Conservation (phyloP, 331 rosid species). For the Cydonia oblonga region DNA sequence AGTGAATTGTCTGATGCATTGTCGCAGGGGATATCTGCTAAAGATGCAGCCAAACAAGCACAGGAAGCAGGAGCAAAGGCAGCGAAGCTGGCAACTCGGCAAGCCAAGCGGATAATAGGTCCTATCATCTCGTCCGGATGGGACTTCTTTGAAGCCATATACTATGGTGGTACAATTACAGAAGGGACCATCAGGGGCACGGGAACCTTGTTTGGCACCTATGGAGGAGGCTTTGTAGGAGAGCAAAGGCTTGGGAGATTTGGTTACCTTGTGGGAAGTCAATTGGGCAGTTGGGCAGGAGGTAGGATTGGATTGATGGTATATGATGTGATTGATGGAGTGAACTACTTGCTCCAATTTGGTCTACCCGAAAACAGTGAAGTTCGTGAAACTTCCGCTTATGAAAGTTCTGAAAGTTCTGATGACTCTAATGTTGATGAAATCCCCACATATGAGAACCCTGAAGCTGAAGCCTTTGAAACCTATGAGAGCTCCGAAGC, state of each 20-base stretch:
- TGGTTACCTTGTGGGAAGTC: slow-evolving; percentile 90
- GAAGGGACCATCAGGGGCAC: slow-evolving; percentile 72
- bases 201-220: slow-evolving; percentile 65
- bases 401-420: too few species aligned
- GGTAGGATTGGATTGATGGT: slow-evolving; percentile 81
- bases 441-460: slow-evolving; percentile 16
- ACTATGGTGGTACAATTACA: slow-evolving; percentile 57
- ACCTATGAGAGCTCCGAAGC: slow-evolving; percentile 15
- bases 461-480: slow-evolving; percentile 8
- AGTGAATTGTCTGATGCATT: slow-evolving; percentile 44
- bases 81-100: slow-evolving; percentile 50
- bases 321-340: slow-evolving; percentile 67
- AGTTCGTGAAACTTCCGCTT: slow-evolving; percentile 13
- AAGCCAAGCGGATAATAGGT: slow-evolving; percentile 58
- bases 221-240: slow-evolving; percentile 54
- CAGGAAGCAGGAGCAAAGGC: slow-evolving; percentile 61
- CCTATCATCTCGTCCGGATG: slow-evolving; percentile 78
- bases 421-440: too few species aligned
- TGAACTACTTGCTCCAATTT: slow-evolving; percentile 47
- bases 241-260: slow-evolving; percentile 69
- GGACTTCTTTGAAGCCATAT: slow-evolving; percentile 81
- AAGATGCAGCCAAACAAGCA: slow-evolving; percentile 50
- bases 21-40: slow-evolving; percentile 38
- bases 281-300: slow-evolving; percentile 84
- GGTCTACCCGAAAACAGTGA: slow-evolving; percentile 21